These are phyloP conservation scores for Penicillium tannophilum DNA, from an alignment of 495 filamentous ascomycete species.

Conservation along the genomic window DNA sequence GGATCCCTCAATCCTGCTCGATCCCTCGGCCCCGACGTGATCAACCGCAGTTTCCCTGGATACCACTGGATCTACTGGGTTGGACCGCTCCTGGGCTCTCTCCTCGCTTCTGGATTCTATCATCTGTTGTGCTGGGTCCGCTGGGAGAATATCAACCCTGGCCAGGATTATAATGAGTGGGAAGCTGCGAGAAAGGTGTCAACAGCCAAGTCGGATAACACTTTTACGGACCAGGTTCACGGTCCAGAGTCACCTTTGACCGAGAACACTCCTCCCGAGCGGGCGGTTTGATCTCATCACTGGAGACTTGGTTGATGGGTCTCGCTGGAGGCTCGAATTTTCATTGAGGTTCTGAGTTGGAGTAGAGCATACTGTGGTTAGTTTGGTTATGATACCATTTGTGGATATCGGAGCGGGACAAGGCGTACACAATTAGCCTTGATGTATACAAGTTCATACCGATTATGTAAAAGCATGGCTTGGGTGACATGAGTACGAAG, in stretches of 20 bases:
- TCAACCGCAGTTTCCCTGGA: conserved; percentile 62
- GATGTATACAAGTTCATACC: not conserved
- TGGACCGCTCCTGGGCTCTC: conserved; percentile 65
- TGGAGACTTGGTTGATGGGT: not conserved
- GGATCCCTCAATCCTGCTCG: conserved; percentile 74
- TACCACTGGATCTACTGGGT: conserved; percentile 64
- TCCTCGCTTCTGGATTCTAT: conserved; percentile 71
- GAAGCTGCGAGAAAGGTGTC: conserved; percentile 25
- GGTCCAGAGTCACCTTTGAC: not conserved
- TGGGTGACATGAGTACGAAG: not conserved
- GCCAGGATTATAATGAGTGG: conserved; percentile 60
- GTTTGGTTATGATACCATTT: not conserved
- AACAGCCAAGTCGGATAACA: conserved; percentile 13
- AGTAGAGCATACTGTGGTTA: not conserved
- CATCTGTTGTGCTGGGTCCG: conserved; percentile 64
- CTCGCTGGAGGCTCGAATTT: not conserved
- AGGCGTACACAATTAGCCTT: not conserved
- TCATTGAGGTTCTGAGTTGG: not conserved
- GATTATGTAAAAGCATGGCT: not conserved
- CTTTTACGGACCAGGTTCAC: conserved; percentile 15
- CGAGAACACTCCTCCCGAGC: not conserved
- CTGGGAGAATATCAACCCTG: conserved; percentile 79
- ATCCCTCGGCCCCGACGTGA: conserved; percentile 69
- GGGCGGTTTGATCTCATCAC: not conserved
- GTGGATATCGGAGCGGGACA: not conserved